Conservation (phyloP, 116 monocot species). For the Dioscorea cayenensis region DNA sequence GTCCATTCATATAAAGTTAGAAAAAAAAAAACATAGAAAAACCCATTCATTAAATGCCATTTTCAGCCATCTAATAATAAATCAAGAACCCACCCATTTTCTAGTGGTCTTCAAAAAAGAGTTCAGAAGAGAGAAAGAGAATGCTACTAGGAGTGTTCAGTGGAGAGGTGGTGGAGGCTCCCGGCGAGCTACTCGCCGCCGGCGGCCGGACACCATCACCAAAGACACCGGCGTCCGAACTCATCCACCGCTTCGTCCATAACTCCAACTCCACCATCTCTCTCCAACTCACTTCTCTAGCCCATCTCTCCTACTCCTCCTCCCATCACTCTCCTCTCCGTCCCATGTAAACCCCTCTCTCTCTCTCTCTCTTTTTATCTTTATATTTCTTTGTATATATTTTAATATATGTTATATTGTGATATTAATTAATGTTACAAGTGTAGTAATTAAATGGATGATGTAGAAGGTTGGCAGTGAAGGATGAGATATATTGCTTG, state of each 20-base stretch:
- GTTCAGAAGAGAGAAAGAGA: not conserved
- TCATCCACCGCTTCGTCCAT: conserved; percentile 53
- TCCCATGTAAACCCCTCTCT: conserved; percentile 39
- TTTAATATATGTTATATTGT: too few relatives aligned
- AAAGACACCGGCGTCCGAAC: conserved; percentile 67
- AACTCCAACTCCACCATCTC: conserved; percentile 33
- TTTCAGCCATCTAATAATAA: not conserved
- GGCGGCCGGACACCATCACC: conserved; percentile 94
- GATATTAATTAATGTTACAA: too few relatives aligned
- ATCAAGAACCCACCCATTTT: too few relatives aligned
- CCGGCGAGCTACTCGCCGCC: conserved; percentile 79
- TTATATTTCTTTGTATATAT: too few relatives aligned
- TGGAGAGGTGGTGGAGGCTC: conserved; percentile 67
- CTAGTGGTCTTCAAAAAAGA: too few relatives aligned
- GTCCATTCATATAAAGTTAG: too few relatives aligned
- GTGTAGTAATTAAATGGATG: too few relatives aligned
- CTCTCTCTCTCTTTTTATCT: too few relatives aligned
- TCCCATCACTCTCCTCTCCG: conserved; percentile 42
- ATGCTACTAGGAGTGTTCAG: conserved; percentile 96
- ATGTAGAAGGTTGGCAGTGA: conserved; percentile 76
- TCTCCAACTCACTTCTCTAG: conserved; percentile 46
- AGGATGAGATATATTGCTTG: conserved; percentile 96
- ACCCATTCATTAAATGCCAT: too few relatives aligned
- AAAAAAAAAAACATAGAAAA: too few relatives aligned
- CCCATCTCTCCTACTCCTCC: conserved; percentile 62